phyloP scores from a whole-genome alignment of 148 eudicot genomes.

The Fallopia convolvulus region DNA sequence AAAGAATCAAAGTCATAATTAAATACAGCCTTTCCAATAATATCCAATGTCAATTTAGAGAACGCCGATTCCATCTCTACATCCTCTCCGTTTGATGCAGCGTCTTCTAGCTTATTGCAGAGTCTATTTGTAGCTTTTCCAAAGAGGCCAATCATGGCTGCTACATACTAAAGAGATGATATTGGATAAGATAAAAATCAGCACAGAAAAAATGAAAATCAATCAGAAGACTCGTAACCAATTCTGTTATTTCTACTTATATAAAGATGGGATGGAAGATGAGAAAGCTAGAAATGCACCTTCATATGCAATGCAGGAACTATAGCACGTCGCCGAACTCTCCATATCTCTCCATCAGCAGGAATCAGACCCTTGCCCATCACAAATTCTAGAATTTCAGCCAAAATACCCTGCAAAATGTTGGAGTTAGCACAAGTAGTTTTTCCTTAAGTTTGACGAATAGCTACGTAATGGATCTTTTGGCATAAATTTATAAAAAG shows the following conservation, averaged over 20 bases:
- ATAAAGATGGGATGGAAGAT: neutral
- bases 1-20: conserved; percentile 96
- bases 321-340: conserved; percentile 82
- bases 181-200: conserved; percentile 3
- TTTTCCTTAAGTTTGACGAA: neutral
- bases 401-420: conserved; percentile 63
- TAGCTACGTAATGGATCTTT: neutral
- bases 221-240: neutral
- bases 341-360: conserved; percentile 99
- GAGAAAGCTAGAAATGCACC: conserved; percentile 30
- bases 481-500: neutral
- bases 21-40: conserved; percentile 92
- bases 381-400: conserved; percentile 93
- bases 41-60: conserved; percentile 89
- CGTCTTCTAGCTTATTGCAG: conserved; percentile 75
- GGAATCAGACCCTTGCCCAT: conserved; percentile 99
- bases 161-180: conserved; percentile 56
- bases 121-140: conserved; percentile 86
- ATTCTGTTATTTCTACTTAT: neutral
- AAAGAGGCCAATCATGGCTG: conserved; percentile 81
- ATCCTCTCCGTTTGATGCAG: conserved; percentile 73
- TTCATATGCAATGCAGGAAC: conserved; percentile 97
- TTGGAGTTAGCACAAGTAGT: neutral
- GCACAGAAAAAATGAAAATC: neutral
- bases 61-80: conserved; percentile 98